These are phyloP conservation scores for Psilocybe cyanescens DNA, from an alignment of 768 basidiomycete genomes.

Conservation along the genomic window DNA sequence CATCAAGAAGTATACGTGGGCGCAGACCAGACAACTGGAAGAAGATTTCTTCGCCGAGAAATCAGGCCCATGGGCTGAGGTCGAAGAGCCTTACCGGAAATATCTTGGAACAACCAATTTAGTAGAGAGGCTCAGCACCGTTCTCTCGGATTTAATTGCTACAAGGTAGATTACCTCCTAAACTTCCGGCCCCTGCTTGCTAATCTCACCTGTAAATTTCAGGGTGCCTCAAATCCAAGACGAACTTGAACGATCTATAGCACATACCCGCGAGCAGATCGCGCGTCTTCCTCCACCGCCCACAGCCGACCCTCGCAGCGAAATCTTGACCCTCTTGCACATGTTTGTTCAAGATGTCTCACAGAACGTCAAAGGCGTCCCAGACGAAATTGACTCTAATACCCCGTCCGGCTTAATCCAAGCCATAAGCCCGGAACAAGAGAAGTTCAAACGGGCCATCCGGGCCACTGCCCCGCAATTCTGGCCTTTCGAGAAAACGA, in stretches of 20 bases:
- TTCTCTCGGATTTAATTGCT: conserved; percentile 65
- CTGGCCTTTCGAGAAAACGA: conserved; percentile 42
- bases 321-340: conserved; percentile 52
- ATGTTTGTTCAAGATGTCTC: conserved; percentile 51
- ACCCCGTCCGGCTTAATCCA: conserved; percentile 54
- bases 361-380: conserved; percentile 53
- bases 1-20: conserved; percentile 56
- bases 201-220: conserved; percentile 9
- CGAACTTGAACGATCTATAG: conserved; percentile 53
- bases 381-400: conserved; percentile 28
- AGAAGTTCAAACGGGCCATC: conserved; percentile 50
- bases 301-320: conserved; percentile 55
- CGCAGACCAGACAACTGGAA: conserved; percentile 61
- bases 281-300: conserved; percentile 50
- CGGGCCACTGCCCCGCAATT: conserved; percentile 61
- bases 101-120: conserved; percentile 62
- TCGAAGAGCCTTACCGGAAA: conserved; percentile 52
- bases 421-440: conserved; percentile 50
- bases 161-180: conserved; percentile 47
- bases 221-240: conserved; percentile 68
- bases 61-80: conserved; percentile 51
- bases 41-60: conserved; percentile 55
- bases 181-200: neutral
- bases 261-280: conserved; percentile 36
- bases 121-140: conserved; percentile 56